Conservation (phyloP, 2,329 filamentous ascomycete genomes). For the Pezizomycotina sp. region DNA sequence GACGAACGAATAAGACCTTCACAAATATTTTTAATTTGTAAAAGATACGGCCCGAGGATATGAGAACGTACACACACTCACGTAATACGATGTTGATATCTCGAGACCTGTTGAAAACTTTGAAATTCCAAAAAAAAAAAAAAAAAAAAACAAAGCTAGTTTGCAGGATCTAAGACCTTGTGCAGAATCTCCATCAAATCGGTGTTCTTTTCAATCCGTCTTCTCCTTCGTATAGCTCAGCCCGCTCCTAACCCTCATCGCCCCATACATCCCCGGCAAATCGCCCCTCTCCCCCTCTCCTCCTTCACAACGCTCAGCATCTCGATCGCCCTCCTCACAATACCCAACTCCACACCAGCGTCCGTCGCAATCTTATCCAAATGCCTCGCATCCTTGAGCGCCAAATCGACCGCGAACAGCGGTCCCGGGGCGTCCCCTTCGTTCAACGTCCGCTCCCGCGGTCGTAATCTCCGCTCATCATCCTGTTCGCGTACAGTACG, state of each 20-base stretch:
- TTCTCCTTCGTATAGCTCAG: constrained; percentile 17
- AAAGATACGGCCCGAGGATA: no score
- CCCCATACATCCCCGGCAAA: constrained; percentile 19
- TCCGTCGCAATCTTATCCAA: constrained; percentile 48
- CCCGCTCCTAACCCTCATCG: constrained; percentile 10
- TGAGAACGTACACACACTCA: no score
- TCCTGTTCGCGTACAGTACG: constrained; percentile 51
- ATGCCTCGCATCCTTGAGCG: constrained; percentile 66
- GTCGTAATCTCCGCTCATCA: constrained; percentile 56
- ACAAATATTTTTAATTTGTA: no score
- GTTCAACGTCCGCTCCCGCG: constrained; percentile 38
- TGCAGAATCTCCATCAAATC: no score
- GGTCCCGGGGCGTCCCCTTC: constrained; percentile 31
- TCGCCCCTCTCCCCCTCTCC: constrained; percentile 55
- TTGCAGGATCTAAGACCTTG: no score
- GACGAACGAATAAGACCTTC: no score
- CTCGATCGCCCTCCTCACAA: constrained; percentile 48
- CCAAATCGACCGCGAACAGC: constrained; percentile 68
- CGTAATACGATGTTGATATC: no score
- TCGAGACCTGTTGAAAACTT: no score
- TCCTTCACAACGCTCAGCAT: constrained; percentile 55
- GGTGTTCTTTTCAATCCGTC: no score
- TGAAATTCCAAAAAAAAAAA: no score
- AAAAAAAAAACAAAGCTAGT: no score
- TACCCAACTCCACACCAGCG: constrained; percentile 45